Evolutionary conservation across 306 rosid genomes (phyloP).

Genomic region (Sicyos edulis): DNA sequence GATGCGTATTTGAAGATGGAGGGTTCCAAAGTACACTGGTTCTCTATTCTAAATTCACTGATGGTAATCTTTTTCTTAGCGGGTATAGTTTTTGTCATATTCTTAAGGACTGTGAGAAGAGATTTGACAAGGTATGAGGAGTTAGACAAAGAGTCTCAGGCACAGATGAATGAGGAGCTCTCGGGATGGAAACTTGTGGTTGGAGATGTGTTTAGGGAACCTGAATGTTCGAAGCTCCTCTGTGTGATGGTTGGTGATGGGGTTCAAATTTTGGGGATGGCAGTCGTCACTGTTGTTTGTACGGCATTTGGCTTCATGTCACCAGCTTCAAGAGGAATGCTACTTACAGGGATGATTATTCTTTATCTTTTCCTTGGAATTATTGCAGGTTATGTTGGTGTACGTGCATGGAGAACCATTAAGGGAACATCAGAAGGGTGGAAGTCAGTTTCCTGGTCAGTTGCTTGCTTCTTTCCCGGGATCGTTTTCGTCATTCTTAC

Average conservation of each 20-base stretch:
- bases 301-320: slow-evolving; percentile 89
- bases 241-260: slow-evolving; percentile 96
- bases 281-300: slow-evolving; percentile 78
- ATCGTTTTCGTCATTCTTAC: slow-evolving; percentile 80
- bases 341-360: slow-evolving; percentile 87
- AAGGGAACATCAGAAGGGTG: slow-evolving; percentile 91
- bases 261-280: slow-evolving; percentile 88
- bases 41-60: slow-evolving; percentile 54
- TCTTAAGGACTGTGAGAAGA: slow-evolving; percentile 88
- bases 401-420: slow-evolving; percentile 81
- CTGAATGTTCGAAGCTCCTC: slow-evolving; percentile 65
- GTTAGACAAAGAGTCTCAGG: slow-evolving; percentile 92
- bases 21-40: slow-evolving; percentile 95
- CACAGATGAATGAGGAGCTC: slow-evolving; percentile 96
- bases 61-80: slow-evolving; percentile 95
- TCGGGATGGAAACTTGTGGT: slow-evolving; percentile 99
- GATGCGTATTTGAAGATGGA: slow-evolving; percentile 96
- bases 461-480: slow-evolving; percentile 90
- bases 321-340: slow-evolving; percentile 80
- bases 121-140: slow-evolving; percentile 94
- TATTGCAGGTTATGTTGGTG: slow-evolving; percentile 87
- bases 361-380: slow-evolving; percentile 89
- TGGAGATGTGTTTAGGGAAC: slow-evolving; percentile 96
- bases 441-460: slow-evolving; percentile 71
- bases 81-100: slow-evolving; percentile 89